Conservation (phyloP, 352 stramenopile species). For the Phytophthora ohioensis region DNA sequence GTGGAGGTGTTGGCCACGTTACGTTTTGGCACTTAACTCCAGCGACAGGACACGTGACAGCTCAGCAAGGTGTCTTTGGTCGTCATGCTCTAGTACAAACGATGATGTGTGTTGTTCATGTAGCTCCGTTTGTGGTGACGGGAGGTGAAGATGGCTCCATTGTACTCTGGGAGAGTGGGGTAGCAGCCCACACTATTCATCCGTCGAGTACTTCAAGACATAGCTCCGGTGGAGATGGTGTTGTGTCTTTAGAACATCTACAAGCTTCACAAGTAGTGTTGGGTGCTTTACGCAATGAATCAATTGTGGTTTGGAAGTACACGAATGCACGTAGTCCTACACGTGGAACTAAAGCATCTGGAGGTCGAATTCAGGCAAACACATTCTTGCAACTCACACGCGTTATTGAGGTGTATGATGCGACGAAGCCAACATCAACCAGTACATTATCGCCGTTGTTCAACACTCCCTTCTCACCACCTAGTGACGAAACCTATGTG, state of each 20-base stretch:
- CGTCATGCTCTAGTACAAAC: slow-evolving; percentile 67
- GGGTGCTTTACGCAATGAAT: slow-evolving; percentile 46
- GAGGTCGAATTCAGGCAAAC: slow-evolving; percentile 31
- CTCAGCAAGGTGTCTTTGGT: slow-evolving; percentile 73
- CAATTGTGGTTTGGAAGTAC: slow-evolving; percentile 49
- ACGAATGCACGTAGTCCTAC: slow-evolving; percentile 9
- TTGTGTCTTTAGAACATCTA: slow-evolving; percentile 52
- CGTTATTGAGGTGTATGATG: slow-evolving; percentile 30
- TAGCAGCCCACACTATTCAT: slow-evolving; percentile 53
- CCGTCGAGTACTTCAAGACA: slow-evolving; percentile 9
- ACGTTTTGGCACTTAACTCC: slow-evolving; percentile 70
- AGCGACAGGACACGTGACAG: slow-evolving; percentile 54
- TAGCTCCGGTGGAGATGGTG: slow-evolving; percentile 19
- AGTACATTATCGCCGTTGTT: slow-evolving; percentile 17
- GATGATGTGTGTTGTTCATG: slow-evolving; percentile 48
- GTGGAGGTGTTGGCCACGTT: slow-evolving; percentile 72
- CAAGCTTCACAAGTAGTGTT: slow-evolving; percentile 52
- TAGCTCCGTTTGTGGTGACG: slow-evolving; percentile 61
- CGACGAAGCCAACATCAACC: not conserved
- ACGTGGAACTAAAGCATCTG: slow-evolving; percentile 9
- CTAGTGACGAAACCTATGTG: slow-evolving; percentile 17
- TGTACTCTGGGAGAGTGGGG: slow-evolving; percentile 64
- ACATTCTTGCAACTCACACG: slow-evolving; percentile 48
- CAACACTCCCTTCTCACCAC: not conserved
- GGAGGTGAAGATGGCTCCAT: slow-evolving; percentile 58